phyloP scores from a whole-genome alignment of 2,329 filamentous ascomycete species.

The Colletotrichum godetiae region DNA sequence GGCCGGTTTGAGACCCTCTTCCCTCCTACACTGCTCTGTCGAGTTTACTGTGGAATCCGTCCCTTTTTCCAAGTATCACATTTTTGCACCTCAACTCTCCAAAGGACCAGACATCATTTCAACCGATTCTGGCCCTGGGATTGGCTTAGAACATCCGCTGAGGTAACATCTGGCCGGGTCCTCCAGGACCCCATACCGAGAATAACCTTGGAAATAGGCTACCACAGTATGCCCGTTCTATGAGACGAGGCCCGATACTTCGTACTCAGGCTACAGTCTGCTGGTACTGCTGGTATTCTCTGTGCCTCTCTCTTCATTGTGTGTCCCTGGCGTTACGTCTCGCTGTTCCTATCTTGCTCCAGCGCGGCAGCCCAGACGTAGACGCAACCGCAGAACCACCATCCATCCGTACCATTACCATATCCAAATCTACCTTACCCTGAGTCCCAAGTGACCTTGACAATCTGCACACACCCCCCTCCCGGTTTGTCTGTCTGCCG shows the following conservation, averaged over 20 bases:
- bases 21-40: not conserved
- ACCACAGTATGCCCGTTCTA: not conserved
- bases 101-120: not conserved
- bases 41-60: not conserved
- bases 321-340: not conserved
- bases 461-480: not conserved
- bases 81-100: not conserved
- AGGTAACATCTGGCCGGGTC: constrained; percentile 6
- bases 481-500: constrained; percentile 11
- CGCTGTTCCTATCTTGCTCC: not conserved
- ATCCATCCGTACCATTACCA: not conserved
- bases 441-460: too few relatives aligned
- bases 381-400: constrained; percentile 7
- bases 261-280: not conserved
- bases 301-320: not conserved
- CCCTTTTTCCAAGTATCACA: not conserved
- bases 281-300: not conserved
- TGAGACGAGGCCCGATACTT: not conserved
- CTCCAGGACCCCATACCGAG: not conserved
- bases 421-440: too few relatives aligned
- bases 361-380: constrained; percentile 23
- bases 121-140: not conserved
- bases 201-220: not conserved
- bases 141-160: not conserved
- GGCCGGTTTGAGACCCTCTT: constrained; percentile 44